Evolutionary conservation across 2,329 filamentous ascomycete genomes (phyloP), one percentile per base, ranked within the genome.

Genomic region (Bretziella fagacearum): DNA sequence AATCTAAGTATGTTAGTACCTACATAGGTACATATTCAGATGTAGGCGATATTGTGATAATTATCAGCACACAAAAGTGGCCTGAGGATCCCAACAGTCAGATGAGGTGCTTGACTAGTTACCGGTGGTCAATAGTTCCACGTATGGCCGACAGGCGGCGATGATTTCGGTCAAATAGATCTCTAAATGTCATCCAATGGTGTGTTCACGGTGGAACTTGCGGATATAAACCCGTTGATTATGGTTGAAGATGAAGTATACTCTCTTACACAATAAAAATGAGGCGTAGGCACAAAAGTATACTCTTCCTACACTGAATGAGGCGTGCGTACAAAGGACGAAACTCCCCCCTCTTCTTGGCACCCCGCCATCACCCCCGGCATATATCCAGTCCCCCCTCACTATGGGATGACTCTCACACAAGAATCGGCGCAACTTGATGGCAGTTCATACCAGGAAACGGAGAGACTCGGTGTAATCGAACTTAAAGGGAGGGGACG

Each of bases 41-140:
- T n/a, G n/a, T n/a, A n/a, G n/a, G n/a, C n/a, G n/a, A 39, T 22
- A 18, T 20, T 18, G 40, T 43, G 25, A 43, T 18, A 17, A 20
- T 8, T 10, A 43, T 43, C 40, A 43, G 15, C 15, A 43, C 10
- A 32, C 22, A 30, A 43, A 27, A 43, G 40, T 43, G 40, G 40
- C 26, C 25, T 43, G 40, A 43, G 40, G 25, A n/a, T 15, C 15
- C 26, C 32, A 18, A 27, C 17, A 18, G 20, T 43, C 4, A 7
- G 23, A 22, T 10, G 8, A 39, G 11, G n/a, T 10, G 15, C 8
- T 39, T 32, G 40, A 30, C 15, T 18, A n/a, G n/a, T n/a, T n/a
- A n/a, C n/a, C n/a, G n/a, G n/a, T n/a, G n/a, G n/a, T n/a, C n/a
- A 20, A 30, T 43, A 30, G 17, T 17, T 30, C 40, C 26, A 43